Evolutionary conservation across 2,329 filamentous ascomycete genomes (phyloP).

Genomic region (Neoascochyta sp.): DNA sequence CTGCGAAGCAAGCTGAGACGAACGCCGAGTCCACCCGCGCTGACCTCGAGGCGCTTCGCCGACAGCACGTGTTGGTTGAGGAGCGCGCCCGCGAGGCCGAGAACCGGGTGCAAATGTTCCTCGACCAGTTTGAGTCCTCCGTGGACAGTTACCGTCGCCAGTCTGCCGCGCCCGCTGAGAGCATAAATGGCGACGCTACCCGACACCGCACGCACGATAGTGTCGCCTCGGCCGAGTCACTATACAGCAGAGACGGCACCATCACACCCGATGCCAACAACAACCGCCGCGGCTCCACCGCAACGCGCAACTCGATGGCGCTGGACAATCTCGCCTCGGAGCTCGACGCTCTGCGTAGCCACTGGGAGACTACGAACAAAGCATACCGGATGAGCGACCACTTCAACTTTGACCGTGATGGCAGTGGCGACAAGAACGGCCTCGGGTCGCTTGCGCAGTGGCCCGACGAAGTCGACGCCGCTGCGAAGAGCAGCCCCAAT

Average conservation of each 20-base stretch:
- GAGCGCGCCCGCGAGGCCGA: slow-evolving; percentile 84
- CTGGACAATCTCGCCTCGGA: slow-evolving; percentile 90
- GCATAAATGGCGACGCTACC: slow-evolving; percentile 33
- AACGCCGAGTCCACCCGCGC: slow-evolving; percentile 55
- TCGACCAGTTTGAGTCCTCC: slow-evolving; percentile 90
- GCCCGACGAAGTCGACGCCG: no score
- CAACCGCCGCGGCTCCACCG: slow-evolving; percentile 27
- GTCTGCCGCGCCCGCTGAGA: slow-evolving; percentile 44
- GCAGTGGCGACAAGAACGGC: slow-evolving; percentile 34
- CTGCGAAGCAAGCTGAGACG: slow-evolving; percentile 50
- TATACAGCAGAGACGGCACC: slow-evolving; percentile 44
- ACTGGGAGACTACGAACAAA: slow-evolving; percentile 96
- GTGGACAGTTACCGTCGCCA: slow-evolving; percentile 92
- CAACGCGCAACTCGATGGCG: slow-evolving; percentile 60
- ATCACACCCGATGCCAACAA: slow-evolving; percentile 30
- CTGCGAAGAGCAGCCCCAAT: not conserved
- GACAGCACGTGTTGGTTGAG: slow-evolving; percentile 78
- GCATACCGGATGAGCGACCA: slow-evolving; percentile 87
- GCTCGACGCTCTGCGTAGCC: slow-evolving; percentile 80
- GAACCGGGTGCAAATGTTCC: slow-evolving; percentile 83
- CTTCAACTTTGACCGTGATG: slow-evolving; percentile 73
- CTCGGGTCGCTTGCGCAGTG: slow-evolving; percentile 35
- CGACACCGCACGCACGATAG: slow-evolving; percentile 54
- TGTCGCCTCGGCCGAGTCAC: slow-evolving; percentile 55
- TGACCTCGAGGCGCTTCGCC: slow-evolving; percentile 76